Evolutionary conservation across 2,329 filamentous ascomycete genomes (phyloP), one percentile per base, ranked within the genome.

Genomic region (Neofusicoccum ribis): DNA sequence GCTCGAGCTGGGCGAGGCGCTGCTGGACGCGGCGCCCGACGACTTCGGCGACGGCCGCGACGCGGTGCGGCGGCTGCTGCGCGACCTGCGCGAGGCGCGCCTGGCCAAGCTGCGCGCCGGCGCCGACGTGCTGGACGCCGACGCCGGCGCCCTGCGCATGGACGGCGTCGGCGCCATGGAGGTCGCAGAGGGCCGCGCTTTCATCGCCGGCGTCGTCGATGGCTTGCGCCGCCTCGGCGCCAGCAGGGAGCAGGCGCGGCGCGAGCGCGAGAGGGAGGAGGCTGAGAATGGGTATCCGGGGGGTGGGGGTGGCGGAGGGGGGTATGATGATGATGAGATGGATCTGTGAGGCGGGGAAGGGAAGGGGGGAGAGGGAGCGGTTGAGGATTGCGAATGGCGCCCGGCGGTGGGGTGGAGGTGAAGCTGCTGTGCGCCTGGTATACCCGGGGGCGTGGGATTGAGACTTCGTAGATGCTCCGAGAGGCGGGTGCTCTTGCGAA

Each of bases 111-210:
- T 97, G 83, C 83, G 93, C 67, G 87, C 86, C 41, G 91, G 90
- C 68, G 88, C 91, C 14, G 85, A 88, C 43, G 86, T 88, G 44
- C 79, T 96, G 58, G 91, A 93, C 71, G 86, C 85, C 20, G 90
- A 85, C 8, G 20, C 20, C 2, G 88, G 87, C 3, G 88, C 89
- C 23, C 88, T 93, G n/a, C 86, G 90, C 65, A 81, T 90, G 74
- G 89, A 88, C 56, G 94, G 94, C 23, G 91, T 98, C 0, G 95
- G 95, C 2, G 91, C 91, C 2, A 93, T 98, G 90, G 95, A 99
- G 81, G 83, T 98, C 54, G 90, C 91, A 0, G 94, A 98, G 80
- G 91, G 89, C 64, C 85, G 94, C 71, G 89, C 88, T 0, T 96
- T 97, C 73, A 88, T 98, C 67, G 83, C 88, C 1, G 91, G 91